Evolutionary conservation across 1,139 yeast species (phyloP), one percentile per base, ranked within the genome.

Genomic region (Eremothecium cymbalariae): DNA sequence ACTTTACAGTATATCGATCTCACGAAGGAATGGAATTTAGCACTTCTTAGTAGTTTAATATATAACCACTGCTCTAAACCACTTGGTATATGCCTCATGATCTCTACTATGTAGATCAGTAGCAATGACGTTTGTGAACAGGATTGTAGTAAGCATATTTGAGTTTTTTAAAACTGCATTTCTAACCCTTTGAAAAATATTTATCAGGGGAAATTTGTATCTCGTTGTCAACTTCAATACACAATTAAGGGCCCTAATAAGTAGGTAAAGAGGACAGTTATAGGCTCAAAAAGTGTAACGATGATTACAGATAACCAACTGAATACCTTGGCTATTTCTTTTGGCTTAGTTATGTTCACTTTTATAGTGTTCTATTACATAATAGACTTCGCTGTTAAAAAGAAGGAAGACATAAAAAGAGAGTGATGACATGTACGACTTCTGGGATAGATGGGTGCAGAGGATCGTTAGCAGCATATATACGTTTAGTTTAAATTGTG

Each of bases 241-340:
- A 9, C 22, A 18, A 11, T 26, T 11, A 5, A 11, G 24, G 13
- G 24, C 5, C 6, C 13, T 21, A 21, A 3, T 5, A 21, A 21
- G 22, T 8, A 24, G n/a, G n/a, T n/a, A n/a, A n/a, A 14, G 15
- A 27, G 28, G 14, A 28, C 11, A 17, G 14, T 11, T 8, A 30
- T 8, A 19, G 19, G 11, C 25, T 12, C 22, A 12, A 25, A 52
- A 33, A 29, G n/a, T n/a, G n/a, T n/a, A n/a, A n/a, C n/a, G n/a
- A 86, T 85, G 95, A 86, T 86, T 51, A 68, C 82, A 15, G 95
- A 85, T 66, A 65, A 67, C 40, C 90, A 85, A 60, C 71, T 86
- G 56, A 77, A 85, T 57, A 64, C 73, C 32, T 65, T 84, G 35
- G 93, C 85, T 36, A 68, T 83, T 36, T 61, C 75, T n/a, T 78